These are phyloP conservation scores for Xylariaceae sp. DNA, from an alignment of 2,329 filamentous ascomycete genomes.

Conservation along the genomic window DNA sequence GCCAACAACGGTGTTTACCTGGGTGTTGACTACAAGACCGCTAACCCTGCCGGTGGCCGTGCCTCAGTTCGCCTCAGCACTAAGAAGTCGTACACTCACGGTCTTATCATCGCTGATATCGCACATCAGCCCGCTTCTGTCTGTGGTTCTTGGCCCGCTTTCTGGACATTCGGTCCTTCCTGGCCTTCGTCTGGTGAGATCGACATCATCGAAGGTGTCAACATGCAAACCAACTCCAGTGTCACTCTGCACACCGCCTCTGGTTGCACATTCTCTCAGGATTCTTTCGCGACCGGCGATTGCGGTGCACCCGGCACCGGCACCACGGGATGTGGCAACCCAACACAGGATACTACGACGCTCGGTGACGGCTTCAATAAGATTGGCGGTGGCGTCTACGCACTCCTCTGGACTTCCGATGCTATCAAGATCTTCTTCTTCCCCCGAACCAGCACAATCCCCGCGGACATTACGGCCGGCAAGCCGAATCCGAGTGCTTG, in stretches of 20 bases:
- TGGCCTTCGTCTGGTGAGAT: slow-evolving; percentile 72
- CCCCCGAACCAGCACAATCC: slow-evolving; percentile 54
- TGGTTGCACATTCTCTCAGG: slow-evolving; percentile 49
- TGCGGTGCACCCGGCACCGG: slow-evolving; percentile 50
- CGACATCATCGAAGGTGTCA: slow-evolving; percentile 76
- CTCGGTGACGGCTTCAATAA: slow-evolving; percentile 69
- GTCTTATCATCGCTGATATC: slow-evolving; percentile 68
- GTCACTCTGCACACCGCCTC: slow-evolving; percentile 63
- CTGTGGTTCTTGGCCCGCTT: slow-evolving; percentile 73
- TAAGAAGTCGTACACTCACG: slow-evolving; percentile 60
- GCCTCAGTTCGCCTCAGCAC: slow-evolving; percentile 65
- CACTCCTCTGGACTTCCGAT: slow-evolving; percentile 67
- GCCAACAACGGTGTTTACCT: slow-evolving; percentile 56
- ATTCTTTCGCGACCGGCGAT: slow-evolving; percentile 43
- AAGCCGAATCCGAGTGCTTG: slow-evolving; percentile 63
- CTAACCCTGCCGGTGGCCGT: slow-evolving; percentile 54
- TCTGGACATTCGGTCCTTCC: slow-evolving; percentile 60
- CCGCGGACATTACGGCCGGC: slow-evolving; percentile 54
- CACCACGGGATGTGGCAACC: slow-evolving; percentile 56
- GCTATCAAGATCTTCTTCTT: slow-evolving; percentile 82
- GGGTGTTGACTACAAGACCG: slow-evolving; percentile 60
- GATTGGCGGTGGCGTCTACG: slow-evolving; percentile 64
- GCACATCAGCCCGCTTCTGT: slow-evolving; percentile 67
- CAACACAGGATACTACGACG: slow-evolving; percentile 45
- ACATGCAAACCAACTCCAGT: slow-evolving; percentile 52